Evolutionary conservation across 768 basidiomycete genomes (phyloP).

Genomic region (Brasilioporus rufonigricans): DNA sequence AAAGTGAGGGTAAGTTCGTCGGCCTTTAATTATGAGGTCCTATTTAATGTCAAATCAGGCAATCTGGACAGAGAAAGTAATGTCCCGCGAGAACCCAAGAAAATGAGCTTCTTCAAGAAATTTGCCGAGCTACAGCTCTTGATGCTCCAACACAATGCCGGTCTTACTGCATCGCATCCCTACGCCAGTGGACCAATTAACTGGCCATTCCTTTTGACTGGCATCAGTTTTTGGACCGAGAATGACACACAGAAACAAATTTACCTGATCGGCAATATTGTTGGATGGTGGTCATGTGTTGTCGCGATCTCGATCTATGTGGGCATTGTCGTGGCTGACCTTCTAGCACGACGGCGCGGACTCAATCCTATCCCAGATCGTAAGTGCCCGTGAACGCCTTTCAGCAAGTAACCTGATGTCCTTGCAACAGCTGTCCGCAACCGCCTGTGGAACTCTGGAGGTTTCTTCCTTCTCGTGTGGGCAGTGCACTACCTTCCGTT

Average conservation of each 20-base stretch:
- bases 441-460: constrained; percentile 91
- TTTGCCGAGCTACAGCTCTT: constrained; percentile 90
- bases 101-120: constrained; percentile 91
- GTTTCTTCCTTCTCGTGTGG: constrained; percentile 96
- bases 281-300: constrained; percentile 94
- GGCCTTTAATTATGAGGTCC: constrained; percentile 2
- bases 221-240: constrained; percentile 99
- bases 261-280: constrained; percentile 91
- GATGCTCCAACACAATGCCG: constrained; percentile 99
- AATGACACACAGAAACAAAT: constrained; percentile 85
- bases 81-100: constrained; percentile 66
- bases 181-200: constrained; percentile 96
- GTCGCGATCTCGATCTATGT: constrained; percentile 83
- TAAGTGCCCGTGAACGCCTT: constrained; percentile 41
- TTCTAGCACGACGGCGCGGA: constrained; percentile 82
- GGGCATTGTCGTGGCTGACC: constrained; percentile 87
- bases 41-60: constrained; percentile 43
- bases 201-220: constrained; percentile 95
- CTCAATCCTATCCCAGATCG: constrained; percentile 84
- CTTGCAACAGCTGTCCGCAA: constrained; percentile 74
- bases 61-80: constrained; percentile 48
- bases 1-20: constrained; percentile 59
- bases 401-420: not conserved
- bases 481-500: constrained; percentile 95
- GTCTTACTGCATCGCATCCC: constrained; percentile 94